Base-by-base conservation (phyloP, 352 stramenopile genomes). In the Phytopythium ostracodes region DNA sequence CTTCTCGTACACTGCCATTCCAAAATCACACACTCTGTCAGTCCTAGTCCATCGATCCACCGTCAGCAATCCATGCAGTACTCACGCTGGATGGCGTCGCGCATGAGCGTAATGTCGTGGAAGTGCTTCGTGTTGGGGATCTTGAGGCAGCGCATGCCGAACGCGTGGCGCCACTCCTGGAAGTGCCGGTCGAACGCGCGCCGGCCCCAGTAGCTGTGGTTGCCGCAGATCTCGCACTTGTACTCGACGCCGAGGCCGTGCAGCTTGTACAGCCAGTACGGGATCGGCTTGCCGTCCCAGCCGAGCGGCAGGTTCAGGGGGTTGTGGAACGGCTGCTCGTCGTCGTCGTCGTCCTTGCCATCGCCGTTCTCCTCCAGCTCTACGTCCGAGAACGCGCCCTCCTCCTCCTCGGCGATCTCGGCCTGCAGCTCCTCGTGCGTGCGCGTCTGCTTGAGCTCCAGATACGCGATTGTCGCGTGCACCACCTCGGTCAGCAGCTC, bases 61-160 rank as follows among this genome's bases (percentile, higher is more conserved):
- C 43, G 61, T 22, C 18, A 53, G 6, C 42, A 44, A 15, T 12
- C 27, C 35, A 63, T 24, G 9, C 17, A 57, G 33, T 25, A 76
- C 80, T 62, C 80, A 92, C 81, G 52, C 49, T 87, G 77, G 50
- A 91, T 93, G 35, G 96, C 97, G 75, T 99, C 98, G 58, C 96
- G 94, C 75, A 99, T 99, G 56, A 96, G 92, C 29, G 92, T 99
- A 46, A 99, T 98, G 57, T 99, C 97, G 79, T 99, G 97, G 76
- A 99, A 99, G 70, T 99, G 97, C 67, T 99, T 99, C 18, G 96
- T 99, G 77, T 99, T 99, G 9, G 98, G 98, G 74, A 99, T 99
- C 36, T 96, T 96, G 35, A 99, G 81, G 70, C 96, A 98, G 33
- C 94, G 92, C 98, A 99, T 99, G 67, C 97, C 97, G 74, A 99